Evolutionary conservation across 164 flowering plant species (phyloP).

Genomic region (Macadamia tetraphylla): DNA sequence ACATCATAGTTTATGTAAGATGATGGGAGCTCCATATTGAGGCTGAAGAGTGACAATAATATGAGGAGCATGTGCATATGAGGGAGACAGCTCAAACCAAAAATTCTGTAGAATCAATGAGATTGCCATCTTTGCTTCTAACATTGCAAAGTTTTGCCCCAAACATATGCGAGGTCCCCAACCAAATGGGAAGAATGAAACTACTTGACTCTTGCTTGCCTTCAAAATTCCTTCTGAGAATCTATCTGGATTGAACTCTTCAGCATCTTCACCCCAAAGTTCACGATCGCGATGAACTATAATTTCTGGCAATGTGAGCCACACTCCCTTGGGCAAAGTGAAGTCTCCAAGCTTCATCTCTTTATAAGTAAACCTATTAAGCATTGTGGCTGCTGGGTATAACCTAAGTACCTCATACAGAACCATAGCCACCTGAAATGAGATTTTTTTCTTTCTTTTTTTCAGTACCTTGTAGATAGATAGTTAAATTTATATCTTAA

Average conservation of each 20-base stretch:
- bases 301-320: neutral
- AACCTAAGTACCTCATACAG: neutral
- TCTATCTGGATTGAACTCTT: neutral
- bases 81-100: neutral
- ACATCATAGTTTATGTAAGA: neutral
- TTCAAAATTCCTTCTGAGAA: neutral
- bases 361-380: neutral
- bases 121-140: neutral
- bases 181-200: neutral
- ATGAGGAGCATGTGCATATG: neutral
- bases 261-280: neutral
- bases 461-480: too few relatives aligned
- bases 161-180: neutral
- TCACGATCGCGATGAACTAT: neutral
- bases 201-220: neutral
- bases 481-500: too few relatives aligned
- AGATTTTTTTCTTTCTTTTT: neutral
- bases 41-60: neutral
- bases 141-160: neutral
- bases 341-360: neutral
- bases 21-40: neutral
- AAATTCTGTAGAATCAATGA: neutral
- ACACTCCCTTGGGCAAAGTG: neutral
- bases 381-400: neutral
- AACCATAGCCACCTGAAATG: slow-evolving; percentile 15